Evolutionary conservation across 306 rosid genomes (phyloP).

Genomic region (Sphenostylis stenocarpa): DNA sequence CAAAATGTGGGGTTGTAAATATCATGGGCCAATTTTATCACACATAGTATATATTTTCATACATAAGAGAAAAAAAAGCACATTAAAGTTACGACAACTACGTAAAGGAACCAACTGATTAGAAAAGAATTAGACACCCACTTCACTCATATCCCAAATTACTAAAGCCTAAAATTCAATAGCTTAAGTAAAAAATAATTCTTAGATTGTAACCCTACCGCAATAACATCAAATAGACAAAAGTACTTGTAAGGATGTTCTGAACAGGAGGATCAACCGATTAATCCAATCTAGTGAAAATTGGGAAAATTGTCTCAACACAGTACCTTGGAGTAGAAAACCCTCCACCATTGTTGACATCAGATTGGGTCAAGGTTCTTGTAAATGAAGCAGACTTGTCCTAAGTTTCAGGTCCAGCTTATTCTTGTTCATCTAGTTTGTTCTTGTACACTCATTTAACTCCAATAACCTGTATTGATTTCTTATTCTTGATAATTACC

Average conservation of each 20-base stretch:
- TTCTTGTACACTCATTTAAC: too few species aligned
- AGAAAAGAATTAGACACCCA: not conserved
- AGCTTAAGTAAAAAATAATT: not conserved
- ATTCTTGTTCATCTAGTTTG: too few species aligned
- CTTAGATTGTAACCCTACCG: not conserved
- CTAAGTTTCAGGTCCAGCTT: constrained; percentile 55
- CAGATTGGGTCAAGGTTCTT: constrained; percentile 88
- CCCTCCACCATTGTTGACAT: constrained; percentile 96
- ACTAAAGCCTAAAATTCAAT: not conserved
- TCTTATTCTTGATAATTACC: too few species aligned
- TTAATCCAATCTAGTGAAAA: constrained; percentile 81
- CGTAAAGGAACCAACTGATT: not conserved
- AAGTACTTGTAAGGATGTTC: constrained; percentile 73
- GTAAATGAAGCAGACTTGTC: constrained; percentile 82
- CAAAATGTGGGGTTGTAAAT: too few species aligned
- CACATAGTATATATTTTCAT: too few species aligned
- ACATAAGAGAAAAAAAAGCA: not conserved
- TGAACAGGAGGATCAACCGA: constrained; percentile 83
- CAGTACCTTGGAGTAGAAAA: constrained; percentile 93
- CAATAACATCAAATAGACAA: constrained; percentile 21
- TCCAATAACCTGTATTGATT: too few species aligned
- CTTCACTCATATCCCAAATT: not conserved
- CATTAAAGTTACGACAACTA: not conserved
- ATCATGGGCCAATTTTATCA: too few species aligned
- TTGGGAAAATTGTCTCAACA: constrained; percentile 90